Conservation (phyloP, 257 asterid genomes). For the Craterostigma plantagineum region DNA sequence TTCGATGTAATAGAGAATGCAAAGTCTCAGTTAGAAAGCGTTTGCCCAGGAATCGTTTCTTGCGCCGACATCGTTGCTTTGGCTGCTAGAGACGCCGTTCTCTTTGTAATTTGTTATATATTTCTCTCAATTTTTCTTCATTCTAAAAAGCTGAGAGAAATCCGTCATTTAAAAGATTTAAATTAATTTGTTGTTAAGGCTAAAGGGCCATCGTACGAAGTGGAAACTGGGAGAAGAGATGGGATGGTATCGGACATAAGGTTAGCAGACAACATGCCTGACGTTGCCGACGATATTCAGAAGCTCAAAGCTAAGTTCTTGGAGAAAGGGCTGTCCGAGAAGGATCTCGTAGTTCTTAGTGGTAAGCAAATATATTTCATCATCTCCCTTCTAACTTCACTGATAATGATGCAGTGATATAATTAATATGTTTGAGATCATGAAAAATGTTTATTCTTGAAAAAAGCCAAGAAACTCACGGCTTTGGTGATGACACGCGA, state of each 20-base stretch:
- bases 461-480: no score
- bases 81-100: slow-evolving; percentile 78
- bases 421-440: no score
- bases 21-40: slow-evolving; percentile 33
- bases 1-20: slow-evolving; percentile 54
- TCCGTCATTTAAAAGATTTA: not conserved
- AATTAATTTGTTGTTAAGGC: no score
- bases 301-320: slow-evolving; percentile 25
- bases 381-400: no score
- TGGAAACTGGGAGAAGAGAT: slow-evolving; percentile 52
- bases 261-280: slow-evolving; percentile 44
- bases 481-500: no score
- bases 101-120: slow-evolving; percentile 19
- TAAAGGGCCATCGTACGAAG: slow-evolving; percentile 39
- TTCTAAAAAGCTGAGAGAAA: not conserved
- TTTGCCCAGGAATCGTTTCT: slow-evolving; percentile 50
- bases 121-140: not conserved
- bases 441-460: no score
- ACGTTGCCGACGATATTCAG: slow-evolving; percentile 32
- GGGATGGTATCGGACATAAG: slow-evolving; percentile 26
- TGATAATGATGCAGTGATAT: no score
- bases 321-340: slow-evolving; percentile 28
- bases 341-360: slow-evolving; percentile 48
- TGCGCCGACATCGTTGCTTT: slow-evolving; percentile 70
- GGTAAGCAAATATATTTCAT: no score